phyloP scores from a whole-genome alignment of 2,329 filamentous ascomycete genomes.

The Calonectria honghensis region DNA sequence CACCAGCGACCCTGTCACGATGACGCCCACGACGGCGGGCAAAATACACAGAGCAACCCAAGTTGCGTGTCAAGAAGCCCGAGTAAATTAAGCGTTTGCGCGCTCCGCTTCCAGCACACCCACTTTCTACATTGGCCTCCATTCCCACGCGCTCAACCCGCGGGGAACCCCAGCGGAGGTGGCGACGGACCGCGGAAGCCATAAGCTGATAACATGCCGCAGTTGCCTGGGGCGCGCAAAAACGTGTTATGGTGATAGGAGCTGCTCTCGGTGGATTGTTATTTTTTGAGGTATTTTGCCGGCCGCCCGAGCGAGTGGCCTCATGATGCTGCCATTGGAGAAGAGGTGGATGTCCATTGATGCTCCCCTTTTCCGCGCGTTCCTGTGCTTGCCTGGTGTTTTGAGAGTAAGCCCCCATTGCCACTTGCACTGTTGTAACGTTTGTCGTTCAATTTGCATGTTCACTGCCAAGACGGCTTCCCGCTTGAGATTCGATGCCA shows the following conservation, averaged over 20 bases:
- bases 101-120: slow-evolving; percentile 30
- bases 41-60: slow-evolving; percentile 9
- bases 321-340: slow-evolving; percentile 22
- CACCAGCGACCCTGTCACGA: slow-evolving; percentile 28
- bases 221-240: not conserved
- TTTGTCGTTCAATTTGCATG: not conserved
- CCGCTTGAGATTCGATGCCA: slow-evolving; percentile 22
- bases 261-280: slow-evolving; percentile 8
- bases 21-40: not conserved
- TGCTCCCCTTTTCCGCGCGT: slow-evolving; percentile 6
- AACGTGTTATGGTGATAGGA: slow-evolving; percentile 17
- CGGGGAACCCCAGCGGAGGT: slow-evolving; percentile 37
- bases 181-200: slow-evolving; percentile 26
- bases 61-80: not conserved
- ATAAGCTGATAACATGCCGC: slow-evolving; percentile 12
- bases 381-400: not conserved
- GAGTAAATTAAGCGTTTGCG: slow-evolving; percentile 31
- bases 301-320: slow-evolving; percentile 4
- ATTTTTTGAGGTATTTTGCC: slow-evolving; percentile 35
- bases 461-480: not conserved
- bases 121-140: not conserved
- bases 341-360: not conserved
- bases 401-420: not conserved
- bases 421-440: not conserved
- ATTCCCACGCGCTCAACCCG: slow-evolving; percentile 37